Evolutionary conservation across 768 basidiomycete genomes (phyloP).

Genomic region (Brasilioporus rufonigricans): DNA sequence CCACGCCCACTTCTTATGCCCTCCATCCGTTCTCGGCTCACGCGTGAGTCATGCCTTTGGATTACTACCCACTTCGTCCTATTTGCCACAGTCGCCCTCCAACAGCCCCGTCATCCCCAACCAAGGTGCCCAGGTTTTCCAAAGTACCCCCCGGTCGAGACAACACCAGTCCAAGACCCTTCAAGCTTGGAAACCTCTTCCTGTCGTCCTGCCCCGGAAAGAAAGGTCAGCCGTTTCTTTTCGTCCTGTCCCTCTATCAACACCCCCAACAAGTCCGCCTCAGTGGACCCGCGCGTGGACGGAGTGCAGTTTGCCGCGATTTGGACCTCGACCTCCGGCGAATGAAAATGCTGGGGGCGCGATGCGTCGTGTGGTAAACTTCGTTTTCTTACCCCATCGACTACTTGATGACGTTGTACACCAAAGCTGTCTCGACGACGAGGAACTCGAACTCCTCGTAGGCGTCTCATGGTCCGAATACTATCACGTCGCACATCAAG

Average conservation of each 20-base stretch:
- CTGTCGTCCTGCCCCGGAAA: constrained; percentile 95
- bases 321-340: constrained; percentile 72
- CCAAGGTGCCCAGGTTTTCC: constrained; percentile 13
- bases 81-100: constrained; percentile 18
- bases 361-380: constrained; percentile 76
- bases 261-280: constrained; percentile 52
- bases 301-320: constrained; percentile 81
- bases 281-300: constrained; percentile 71
- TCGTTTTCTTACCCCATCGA: not conserved
- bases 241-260: not conserved
- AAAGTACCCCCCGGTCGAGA: no score
- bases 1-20: constrained; percentile 11
- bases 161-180: constrained; percentile 20
- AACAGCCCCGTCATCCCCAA: constrained; percentile 16
- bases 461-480: constrained; percentile 89
- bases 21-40: constrained; percentile 16
- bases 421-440: constrained; percentile 77
- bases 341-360: constrained; percentile 69
- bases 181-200: constrained; percentile 76
- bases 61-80: not conserved
- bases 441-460: constrained; percentile 70
- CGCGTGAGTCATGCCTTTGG: constrained; percentile 9
- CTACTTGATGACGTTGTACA: not conserved
- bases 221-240: constrained; percentile 54
- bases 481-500: constrained; percentile 50